Conservation (phyloP, 2,329 filamentous ascomycete genomes). For the Phaeosphaeria sp. region DNA sequence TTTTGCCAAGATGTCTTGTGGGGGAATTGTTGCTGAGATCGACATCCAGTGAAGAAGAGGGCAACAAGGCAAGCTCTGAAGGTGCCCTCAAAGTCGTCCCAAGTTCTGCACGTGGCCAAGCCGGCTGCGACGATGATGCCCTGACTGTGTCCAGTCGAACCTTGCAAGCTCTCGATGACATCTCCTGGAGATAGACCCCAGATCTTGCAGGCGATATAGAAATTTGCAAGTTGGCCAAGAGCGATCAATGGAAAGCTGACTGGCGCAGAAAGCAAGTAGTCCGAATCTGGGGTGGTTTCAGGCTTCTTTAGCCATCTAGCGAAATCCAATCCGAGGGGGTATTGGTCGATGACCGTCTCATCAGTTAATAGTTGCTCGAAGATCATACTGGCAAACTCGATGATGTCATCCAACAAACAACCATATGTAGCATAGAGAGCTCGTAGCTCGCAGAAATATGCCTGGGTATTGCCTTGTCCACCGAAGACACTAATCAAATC, state of each 20-base stretch:
- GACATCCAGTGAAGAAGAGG: slow-evolving; percentile 47
- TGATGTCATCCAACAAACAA: slow-evolving; percentile 14
- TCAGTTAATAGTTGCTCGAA: slow-evolving; percentile 16
- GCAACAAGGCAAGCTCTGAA: slow-evolving; percentile 35
- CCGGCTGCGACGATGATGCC: slow-evolving; percentile 47
- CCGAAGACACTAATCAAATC: slow-evolving; percentile 28
- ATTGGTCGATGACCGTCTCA: slow-evolving; percentile 16
- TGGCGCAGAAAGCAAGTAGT: slow-evolving; percentile 46
- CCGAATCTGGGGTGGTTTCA: slow-evolving; percentile 32
- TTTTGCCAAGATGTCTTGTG: slow-evolving; percentile 10
- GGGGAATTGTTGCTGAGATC: slow-evolving; percentile 25
- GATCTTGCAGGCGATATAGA: slow-evolving; percentile 28
- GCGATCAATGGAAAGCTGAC: slow-evolving; percentile 52
- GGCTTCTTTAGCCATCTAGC: slow-evolving; percentile 34
- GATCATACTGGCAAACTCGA: slow-evolving; percentile 15
- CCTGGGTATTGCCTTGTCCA: slow-evolving; percentile 37
- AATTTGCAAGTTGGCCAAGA: slow-evolving; percentile 40
- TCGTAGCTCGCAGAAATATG: slow-evolving; percentile 33
- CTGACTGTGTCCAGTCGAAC: slow-evolving; percentile 49
- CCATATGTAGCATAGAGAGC: slow-evolving; percentile 33
- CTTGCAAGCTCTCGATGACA: slow-evolving; percentile 28
- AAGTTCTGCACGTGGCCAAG: slow-evolving; percentile 42
- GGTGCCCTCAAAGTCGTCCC: slow-evolving; percentile 42
- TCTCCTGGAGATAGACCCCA: slow-evolving; percentile 39
- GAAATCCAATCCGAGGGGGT: slow-evolving; percentile 31